These are phyloP conservation scores for Leishmania tropica DNA, from an alignment of 208 protist species.

Conservation along the genomic window DNA sequence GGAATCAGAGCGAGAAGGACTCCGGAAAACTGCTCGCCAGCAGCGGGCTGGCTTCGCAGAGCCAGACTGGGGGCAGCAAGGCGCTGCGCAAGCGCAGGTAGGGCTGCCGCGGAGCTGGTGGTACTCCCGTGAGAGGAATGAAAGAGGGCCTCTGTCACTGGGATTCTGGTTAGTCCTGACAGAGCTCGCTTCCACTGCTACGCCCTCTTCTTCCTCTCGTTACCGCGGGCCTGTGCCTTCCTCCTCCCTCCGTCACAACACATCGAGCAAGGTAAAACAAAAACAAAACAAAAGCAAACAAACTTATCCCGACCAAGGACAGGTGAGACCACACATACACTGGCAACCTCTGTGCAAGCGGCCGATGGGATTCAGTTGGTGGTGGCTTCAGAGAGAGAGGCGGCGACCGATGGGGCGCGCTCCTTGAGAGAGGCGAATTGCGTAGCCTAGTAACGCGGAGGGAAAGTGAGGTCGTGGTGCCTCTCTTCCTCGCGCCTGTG, in stretches of 20 bases:
- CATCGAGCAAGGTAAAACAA: not conserved
- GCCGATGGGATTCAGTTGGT: not conserved
- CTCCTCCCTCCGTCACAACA: not conserved
- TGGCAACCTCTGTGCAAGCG: not conserved
- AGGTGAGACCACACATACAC: not conserved
- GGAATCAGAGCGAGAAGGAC: conserved; percentile 41
- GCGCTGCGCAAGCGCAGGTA: conserved; percentile 38
- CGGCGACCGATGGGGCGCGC: not conserved
- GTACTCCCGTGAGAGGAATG: not conserved
- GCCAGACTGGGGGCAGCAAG: conserved; percentile 16
- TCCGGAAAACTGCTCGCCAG: conserved; percentile 32
- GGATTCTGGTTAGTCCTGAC: no score
- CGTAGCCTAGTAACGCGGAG: not conserved
- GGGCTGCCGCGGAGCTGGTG: not conserved
- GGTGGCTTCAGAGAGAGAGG: not conserved
- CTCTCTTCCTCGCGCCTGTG: not conserved
- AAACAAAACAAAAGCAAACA: not conserved
- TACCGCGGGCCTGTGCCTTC: not conserved
- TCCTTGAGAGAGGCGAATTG: not conserved
- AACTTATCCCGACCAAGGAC: not conserved
- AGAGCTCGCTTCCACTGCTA: not conserved
- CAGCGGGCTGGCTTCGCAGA: conserved; percentile 9
- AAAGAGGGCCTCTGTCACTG: not conserved
- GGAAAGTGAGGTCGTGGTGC: not conserved
- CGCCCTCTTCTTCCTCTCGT: not conserved